A percentile compares a stretch with the other conserved stretches of the same genome.
phyloP scores from a whole-genome alignment of 2,329 filamentous ascomycete species.

The Calonectria henricotiae region DNA sequence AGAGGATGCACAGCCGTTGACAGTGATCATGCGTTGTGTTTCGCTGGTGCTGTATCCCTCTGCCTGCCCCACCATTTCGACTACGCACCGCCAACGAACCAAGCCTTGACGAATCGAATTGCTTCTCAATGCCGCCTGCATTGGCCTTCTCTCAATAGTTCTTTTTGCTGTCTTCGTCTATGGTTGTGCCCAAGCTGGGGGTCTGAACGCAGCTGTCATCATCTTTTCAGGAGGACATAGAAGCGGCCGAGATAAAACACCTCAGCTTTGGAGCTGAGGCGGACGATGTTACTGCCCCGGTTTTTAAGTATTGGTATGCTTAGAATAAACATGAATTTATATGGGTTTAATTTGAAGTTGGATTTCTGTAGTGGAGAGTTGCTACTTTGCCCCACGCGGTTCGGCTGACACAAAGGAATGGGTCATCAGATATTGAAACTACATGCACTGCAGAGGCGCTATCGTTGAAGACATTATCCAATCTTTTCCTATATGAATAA shows the following conservation, averaged over 20 bases:
- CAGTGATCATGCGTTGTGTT: no score
- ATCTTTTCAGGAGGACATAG: constrained; percentile 13
- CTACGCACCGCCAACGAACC: no score
- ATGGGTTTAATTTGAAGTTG: neutral
- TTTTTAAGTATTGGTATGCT: constrained; percentile 15
- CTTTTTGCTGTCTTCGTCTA: constrained; percentile 8
- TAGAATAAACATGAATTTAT: neutral
- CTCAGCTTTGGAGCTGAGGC: constrained; percentile 15
- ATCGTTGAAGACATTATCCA: neutral
- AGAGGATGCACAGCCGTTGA: no score
- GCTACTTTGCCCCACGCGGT: neutral
- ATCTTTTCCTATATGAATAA: neutral
- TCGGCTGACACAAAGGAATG: neutral
- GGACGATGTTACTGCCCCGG: constrained; percentile 2
- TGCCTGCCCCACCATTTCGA: neutral
- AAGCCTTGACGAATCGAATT: neutral
- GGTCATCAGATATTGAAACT: neutral
- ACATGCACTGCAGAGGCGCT: neutral
- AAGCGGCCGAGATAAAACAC: constrained; percentile 13
- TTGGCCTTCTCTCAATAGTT: neutral
- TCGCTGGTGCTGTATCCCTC: no score
- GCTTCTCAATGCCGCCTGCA: constrained; percentile 17
- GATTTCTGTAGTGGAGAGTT: neutral
- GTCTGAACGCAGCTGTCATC: neutral
- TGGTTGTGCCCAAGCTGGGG: neutral